phyloP scores from a whole-genome alignment of 2,329 filamentous ascomycete species.

The Exophiala lecanii-corni region DNA sequence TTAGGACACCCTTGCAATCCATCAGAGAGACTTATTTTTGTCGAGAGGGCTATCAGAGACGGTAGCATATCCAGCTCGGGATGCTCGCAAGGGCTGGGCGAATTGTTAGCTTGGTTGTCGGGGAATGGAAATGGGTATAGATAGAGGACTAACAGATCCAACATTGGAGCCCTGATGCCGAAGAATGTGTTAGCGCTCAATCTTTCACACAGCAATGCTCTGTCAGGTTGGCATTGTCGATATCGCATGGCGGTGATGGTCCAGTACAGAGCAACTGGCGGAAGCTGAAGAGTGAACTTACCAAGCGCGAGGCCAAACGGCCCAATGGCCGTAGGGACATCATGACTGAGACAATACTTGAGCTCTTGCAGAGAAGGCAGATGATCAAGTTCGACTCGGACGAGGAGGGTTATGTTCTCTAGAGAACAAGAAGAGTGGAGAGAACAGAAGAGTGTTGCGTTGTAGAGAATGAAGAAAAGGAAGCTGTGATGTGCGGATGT shows the following conservation, averaged over 20 bases:
- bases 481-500: constrained; percentile 32
- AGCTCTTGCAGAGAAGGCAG: constrained; percentile 30
- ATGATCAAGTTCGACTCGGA: constrained; percentile 33
- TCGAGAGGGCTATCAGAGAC: constrained; percentile 74
- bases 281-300: constrained; percentile 21
- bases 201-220: neutral
- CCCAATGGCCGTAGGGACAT: constrained; percentile 39
- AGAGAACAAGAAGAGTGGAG: constrained; percentile 36
- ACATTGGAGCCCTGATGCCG: constrained; percentile 39
- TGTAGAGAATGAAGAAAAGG: constrained; percentile 34
- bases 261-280: neutral
- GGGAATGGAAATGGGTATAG: constrained; percentile 4
- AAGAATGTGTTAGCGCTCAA: constrained; percentile 10
- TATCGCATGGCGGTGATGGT: neutral
- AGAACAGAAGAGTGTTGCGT: constrained; percentile 27
- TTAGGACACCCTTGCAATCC: neutral
- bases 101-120: constrained; percentile 13
- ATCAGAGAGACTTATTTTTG: constrained; percentile 53
- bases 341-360: constrained; percentile 39
- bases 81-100: constrained; percentile 29
- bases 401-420: constrained; percentile 23
- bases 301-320: constrained; percentile 26
- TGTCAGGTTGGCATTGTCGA: neutral
- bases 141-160: constrained; percentile 39
- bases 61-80: constrained; percentile 26